phyloP scores from a whole-genome alignment of 164 flowering plant genomes.

The Euptelea pleiosperma region DNA sequence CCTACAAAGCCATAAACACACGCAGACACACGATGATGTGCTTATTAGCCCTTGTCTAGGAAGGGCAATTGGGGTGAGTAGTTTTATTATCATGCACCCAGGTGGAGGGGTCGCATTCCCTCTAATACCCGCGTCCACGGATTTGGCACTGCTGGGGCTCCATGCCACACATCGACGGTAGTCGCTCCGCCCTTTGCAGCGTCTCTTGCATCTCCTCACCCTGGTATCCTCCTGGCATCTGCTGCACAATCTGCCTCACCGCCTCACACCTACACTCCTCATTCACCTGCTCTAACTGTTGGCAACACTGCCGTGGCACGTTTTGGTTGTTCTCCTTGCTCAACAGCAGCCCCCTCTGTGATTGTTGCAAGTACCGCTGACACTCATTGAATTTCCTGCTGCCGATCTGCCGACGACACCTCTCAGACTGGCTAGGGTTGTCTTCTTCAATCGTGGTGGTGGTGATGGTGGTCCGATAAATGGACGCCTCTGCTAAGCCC shows the following conservation, averaged over 20 bases:
- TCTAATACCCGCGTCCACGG: not conserved
- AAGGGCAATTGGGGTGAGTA: too few relatives aligned
- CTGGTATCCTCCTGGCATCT: not conserved
- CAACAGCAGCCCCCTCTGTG: not conserved
- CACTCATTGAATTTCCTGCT: not conserved
- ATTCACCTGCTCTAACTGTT: not conserved
- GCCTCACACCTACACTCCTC: slow-evolving; percentile 1
- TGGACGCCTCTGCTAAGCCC: not conserved
- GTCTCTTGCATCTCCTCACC: not conserved
- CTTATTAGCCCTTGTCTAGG: too few relatives aligned
- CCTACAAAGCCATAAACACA: too few relatives aligned
- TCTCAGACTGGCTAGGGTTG: not conserved
- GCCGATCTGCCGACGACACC: not conserved
- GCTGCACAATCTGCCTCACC: not conserved
- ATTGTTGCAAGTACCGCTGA: not conserved
- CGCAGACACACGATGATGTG: too few relatives aligned
- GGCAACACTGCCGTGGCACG: slow-evolving; percentile 1
- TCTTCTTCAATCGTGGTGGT: not conserved
- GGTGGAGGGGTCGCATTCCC: too few relatives aligned
- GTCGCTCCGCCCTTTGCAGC: not conserved
- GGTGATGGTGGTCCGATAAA: not conserved
- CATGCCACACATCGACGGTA: not conserved
- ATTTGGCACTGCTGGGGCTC: not conserved
- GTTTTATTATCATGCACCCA: too few relatives aligned
- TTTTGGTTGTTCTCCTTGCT: not conserved